Evolutionary conservation across 2,329 filamentous ascomycete genomes (phyloP), one percentile per base, ranked within the genome.

Genomic region (Colletotrichum eleusines): DNA sequence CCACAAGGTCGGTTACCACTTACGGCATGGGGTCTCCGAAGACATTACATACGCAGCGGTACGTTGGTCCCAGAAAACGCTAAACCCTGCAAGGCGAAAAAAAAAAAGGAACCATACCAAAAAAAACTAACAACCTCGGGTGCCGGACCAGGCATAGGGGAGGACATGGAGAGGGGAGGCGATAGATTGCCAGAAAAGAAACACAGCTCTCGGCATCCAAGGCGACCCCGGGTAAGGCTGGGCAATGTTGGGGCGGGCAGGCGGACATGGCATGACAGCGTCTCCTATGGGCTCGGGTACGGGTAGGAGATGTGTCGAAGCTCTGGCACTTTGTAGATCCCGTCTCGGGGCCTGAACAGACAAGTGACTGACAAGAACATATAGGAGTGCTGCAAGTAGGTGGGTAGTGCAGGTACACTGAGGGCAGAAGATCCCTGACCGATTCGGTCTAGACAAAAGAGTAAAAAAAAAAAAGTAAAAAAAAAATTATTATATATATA

Each of bases 201-300:
- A 5, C 40, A 35, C 51, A 35, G 44, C 38, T 44, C 60, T 65
- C 61, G 58, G 44, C 42, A 59, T 53, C 28, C 61, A 58, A 59
- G 61, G 61, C 33, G 44, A 65, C 61, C 60, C 61, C 61, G 44
- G 53, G 53, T 58, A 64, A 64, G 38, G 62, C 53, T 69, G 63
- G 23, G 53, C 44, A 38, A 55, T 53, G 51, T 28, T 35, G 35
- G 46, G 6, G 20, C 3, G 18, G 18, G 40, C n/a, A 16, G 40
- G 16, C 18, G 16, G 40, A 20, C 1, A 44, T 44, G 20, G 28
- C 58, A 33, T 61, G 38, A 48, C 33, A 55, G 42, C 33, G 16
- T 42, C 42, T 59, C 46, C 42, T 69, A 65, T 59, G 66, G 61
- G 60, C 31, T 31, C 23, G 61, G 42, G 42, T 69, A 40, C 50